Evolutionary conservation across 2,329 filamentous ascomycete species (phyloP).

Genomic region (Penicillium rolfsii): DNA sequence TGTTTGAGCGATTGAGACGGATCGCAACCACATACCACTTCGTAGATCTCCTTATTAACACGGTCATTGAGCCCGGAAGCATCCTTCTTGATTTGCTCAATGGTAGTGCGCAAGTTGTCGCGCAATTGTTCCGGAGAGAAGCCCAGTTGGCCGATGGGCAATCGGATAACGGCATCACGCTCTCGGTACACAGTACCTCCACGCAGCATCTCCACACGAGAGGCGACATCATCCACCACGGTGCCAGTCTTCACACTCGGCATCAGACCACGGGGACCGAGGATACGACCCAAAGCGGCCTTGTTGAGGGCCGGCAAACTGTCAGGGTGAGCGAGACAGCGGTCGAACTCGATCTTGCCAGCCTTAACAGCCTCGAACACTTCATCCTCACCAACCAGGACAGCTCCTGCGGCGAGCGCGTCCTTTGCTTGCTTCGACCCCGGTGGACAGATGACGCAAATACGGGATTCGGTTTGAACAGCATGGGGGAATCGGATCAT

Average conservation of each 20-base stretch:
- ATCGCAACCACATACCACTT: constrained; percentile 57
- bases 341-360: constrained; percentile 83
- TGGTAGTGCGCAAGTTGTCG: constrained; percentile 77
- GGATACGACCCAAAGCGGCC: constrained; percentile 74
- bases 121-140: constrained; percentile 86
- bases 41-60: constrained; percentile 72
- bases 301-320: constrained; percentile 79
- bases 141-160: constrained; percentile 88
- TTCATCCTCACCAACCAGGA: constrained; percentile 80
- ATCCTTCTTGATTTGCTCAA: constrained; percentile 78
- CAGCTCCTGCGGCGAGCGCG: constrained; percentile 76
- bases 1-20: not conserved
- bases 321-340: constrained; percentile 81
- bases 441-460: constrained; percentile 90
- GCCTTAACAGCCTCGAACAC: constrained; percentile 78
- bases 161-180: constrained; percentile 76
- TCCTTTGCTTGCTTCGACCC: constrained; percentile 73
- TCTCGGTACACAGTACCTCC: constrained; percentile 88
- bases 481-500: constrained; percentile 86
- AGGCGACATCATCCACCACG: constrained; percentile 76
- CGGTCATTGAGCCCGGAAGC: constrained; percentile 66
- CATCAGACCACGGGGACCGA: constrained; percentile 92
- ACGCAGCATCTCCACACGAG: constrained; percentile 77
- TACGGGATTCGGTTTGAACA: constrained; percentile 82
- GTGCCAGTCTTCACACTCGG: constrained; percentile 86